These are phyloP conservation scores for Chrysophaeum taylorii DNA, from an alignment of 352 stramenopile species.

Conservation along the genomic window DNA sequence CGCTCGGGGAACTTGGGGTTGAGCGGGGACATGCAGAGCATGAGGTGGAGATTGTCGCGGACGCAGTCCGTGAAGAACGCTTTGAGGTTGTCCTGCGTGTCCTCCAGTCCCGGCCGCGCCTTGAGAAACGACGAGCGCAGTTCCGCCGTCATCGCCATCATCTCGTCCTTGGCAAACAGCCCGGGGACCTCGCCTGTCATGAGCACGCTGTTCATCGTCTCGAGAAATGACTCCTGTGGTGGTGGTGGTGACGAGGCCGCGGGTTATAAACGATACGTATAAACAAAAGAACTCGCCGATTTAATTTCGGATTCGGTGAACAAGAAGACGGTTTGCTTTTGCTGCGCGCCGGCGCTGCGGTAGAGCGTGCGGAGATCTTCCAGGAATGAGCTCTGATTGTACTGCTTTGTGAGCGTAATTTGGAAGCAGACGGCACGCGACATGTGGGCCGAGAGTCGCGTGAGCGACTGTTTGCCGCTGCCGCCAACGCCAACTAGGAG, in stretches of 20 bases:
- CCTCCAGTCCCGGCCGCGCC: slow-evolving; percentile 78
- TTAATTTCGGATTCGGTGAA: slow-evolving; percentile 99
- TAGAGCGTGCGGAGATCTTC: slow-evolving; percentile 92
- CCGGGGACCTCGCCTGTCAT: slow-evolving; percentile 96
- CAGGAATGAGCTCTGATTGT: slow-evolving; percentile 92
- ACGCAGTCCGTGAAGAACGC: slow-evolving; percentile 96
- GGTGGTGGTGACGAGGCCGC: no score
- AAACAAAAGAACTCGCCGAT: no score
- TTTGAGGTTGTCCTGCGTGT: slow-evolving; percentile 90
- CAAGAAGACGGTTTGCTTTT: slow-evolving; percentile 90
- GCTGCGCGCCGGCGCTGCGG: slow-evolving; percentile 87
- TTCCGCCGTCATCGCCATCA: slow-evolving; percentile 96
- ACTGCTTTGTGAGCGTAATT: slow-evolving; percentile 94
- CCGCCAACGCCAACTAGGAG: slow-evolving; percentile 92
- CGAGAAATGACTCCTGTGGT: slow-evolving; percentile 97
- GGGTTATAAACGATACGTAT: no score
- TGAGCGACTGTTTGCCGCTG: slow-evolving; percentile 92
- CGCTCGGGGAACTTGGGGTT: slow-evolving; percentile 92
- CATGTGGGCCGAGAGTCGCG: slow-evolving; percentile 88
- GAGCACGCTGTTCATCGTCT: slow-evolving; percentile 94
- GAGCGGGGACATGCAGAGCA: slow-evolving; percentile 97
- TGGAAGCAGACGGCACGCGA: slow-evolving; percentile 89
- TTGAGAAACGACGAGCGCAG: slow-evolving; percentile 80
- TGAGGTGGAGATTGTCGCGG: slow-evolving; percentile 92
- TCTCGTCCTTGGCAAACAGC: slow-evolving; percentile 96